A percentile compares a stretch with the other conserved stretches of the same genome.
These are phyloP conservation scores for Thielaviopsis ethacetica DNA, from an alignment of 2,329 filamentous ascomycete genomes.

Conservation along the genomic window DNA sequence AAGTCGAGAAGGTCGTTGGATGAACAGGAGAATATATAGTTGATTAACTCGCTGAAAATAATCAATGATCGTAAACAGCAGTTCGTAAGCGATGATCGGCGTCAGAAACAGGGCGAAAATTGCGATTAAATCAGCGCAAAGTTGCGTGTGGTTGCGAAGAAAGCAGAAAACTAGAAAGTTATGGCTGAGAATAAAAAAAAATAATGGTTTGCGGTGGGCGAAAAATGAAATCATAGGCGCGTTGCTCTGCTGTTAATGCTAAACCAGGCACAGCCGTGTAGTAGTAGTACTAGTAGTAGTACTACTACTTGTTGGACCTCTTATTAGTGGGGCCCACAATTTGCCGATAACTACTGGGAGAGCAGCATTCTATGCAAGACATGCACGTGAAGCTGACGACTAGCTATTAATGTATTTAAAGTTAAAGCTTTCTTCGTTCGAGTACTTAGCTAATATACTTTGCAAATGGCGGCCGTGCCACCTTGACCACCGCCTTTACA, in stretches of 20 bases:
- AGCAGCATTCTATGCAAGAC: background rate
- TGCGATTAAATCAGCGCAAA: background rate
- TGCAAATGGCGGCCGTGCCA: conserved; percentile 2
- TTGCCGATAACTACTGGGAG: background rate
- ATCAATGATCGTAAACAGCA: background rate
- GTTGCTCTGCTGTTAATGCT: too few species aligned
- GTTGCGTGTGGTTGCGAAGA: background rate
- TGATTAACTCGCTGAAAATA: background rate
- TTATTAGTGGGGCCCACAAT: background rate
- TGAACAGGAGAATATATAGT: background rate
- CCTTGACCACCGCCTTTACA: conserved; percentile 8
- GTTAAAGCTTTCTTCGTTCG: background rate
- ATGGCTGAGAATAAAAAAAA: background rate
- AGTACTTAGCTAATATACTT: conserved; percentile 3
- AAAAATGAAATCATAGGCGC: background rate
- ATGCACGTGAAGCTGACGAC: background rate
- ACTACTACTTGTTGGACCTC: too few species aligned
- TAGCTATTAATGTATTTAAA: background rate
- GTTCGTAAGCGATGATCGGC: background rate
- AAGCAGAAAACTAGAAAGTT: background rate
- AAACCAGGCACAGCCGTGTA: too few species aligned
- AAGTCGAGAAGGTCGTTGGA: background rate
- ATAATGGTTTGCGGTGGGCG: background rate
- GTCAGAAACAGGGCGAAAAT: background rate
- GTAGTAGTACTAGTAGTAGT: too few species aligned